Evolutionary conservation across 202 grass and related monocot species (phyloP), one percentile per base, ranked within the genome.

Genomic region (Hordeum pubiflorum): DNA sequence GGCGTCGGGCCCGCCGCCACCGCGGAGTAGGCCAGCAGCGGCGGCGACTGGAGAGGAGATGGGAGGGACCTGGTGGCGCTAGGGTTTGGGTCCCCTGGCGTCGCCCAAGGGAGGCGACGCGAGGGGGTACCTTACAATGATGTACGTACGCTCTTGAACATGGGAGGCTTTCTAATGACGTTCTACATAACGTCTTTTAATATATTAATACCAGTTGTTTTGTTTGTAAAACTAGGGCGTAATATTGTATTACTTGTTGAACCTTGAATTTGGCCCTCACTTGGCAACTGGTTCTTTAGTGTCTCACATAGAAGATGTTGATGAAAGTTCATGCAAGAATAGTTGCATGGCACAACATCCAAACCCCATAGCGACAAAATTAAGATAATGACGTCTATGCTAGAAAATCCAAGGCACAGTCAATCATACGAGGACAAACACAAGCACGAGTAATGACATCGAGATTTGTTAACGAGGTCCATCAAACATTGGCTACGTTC

Each of bases 341-440:
- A 58, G 50, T 14, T 29, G 10, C 23, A 77, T 40, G 4, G 56
- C 58, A 63, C 23, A 77, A 23, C 15, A 77, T 44, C 39, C 17
- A 29, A 46, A 74, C 31, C 72, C 32, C 26, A 52, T 32, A 32
- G 24, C 22, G 2, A 64, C 64, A 73, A 71, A 72, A 48, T 69
- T 65, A 72, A 87, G 36, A 83, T 9, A 70, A 23, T 31, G 68
- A 27, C 58, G 52, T 50, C 70, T n/a, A 52, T 52, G 50, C 7
- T 54, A 54, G 50, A 54, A 54, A 54, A 54, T 8, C 50, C 50
- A 2, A 54, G 50, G 50, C 17, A 6, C 50, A 3, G 50, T n/a
- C 50, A 17, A n/a, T 40, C 18, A 54, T 8, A 54, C 15, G 0
- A 54, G 50, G 48, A 52, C 48, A 52, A 52, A 52, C 48, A 52